phyloP scores from a whole-genome alignment of 1,139 yeast genomes.

The Diutina scorzettiae region DNA sequence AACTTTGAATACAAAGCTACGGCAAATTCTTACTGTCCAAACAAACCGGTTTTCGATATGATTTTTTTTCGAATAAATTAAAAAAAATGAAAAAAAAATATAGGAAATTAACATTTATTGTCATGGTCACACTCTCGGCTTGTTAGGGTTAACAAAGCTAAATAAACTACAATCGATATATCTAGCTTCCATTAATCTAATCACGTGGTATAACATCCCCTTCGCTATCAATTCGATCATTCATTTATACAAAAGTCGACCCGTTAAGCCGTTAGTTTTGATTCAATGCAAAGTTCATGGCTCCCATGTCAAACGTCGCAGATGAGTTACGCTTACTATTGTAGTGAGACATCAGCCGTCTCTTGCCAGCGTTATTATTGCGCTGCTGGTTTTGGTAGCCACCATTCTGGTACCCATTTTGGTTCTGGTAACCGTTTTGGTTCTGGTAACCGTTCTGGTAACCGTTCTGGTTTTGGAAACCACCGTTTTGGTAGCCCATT shows the following conservation, averaged over 20 bases:
- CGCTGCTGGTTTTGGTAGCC: background rate
- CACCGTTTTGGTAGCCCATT: background rate
- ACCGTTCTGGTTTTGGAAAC: background rate
- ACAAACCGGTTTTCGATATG: too few species aligned
- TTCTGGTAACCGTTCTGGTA: slow-evolving; percentile 2
- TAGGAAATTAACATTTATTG: too few species aligned
- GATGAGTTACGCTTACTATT: slow-evolving; percentile 3
- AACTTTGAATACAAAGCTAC: too few species aligned
- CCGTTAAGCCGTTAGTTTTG: background rate
- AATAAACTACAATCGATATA: too few species aligned
- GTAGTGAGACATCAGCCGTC: background rate
- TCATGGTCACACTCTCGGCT: too few species aligned
- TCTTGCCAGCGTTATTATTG: background rate
- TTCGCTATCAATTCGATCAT: background rate
- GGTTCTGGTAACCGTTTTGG: background rate
- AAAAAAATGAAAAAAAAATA: too few species aligned
- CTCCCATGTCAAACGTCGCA: slow-evolving; percentile 1
- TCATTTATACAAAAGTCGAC: background rate
- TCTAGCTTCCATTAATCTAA: too few species aligned
- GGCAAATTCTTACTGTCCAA: too few species aligned
- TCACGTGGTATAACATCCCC: too few species aligned
- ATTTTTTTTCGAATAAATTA: too few species aligned
- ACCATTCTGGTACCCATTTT: background rate
- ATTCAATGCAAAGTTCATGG: slow-evolving; percentile 4
- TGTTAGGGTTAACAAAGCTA: too few species aligned